Percentiles rank a stretch among this genome's conserved stretches.
Evolutionary conservation across 257 asterid genomes (phyloP).

Genomic region (Jacaranda mimosifolia): DNA sequence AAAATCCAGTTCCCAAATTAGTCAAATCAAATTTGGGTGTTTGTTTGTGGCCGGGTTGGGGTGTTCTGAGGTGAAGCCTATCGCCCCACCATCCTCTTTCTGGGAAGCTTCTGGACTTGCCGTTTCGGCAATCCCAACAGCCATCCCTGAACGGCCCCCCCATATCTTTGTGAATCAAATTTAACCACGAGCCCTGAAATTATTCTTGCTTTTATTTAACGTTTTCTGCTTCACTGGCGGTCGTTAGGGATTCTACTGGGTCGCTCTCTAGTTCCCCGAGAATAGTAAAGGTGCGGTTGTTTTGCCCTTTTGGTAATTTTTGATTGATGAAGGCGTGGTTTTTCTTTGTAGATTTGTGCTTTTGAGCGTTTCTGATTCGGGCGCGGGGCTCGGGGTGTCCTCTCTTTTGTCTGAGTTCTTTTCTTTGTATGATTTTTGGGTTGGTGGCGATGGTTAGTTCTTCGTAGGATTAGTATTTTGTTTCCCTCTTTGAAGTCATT

Average conservation of each 20-base stretch:
- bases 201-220: conserved; percentile 1
- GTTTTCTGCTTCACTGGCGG: neutral
- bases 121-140: conserved; percentile 42
- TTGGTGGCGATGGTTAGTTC: conserved; percentile 23
- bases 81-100: neutral
- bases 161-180: conserved; percentile 36
- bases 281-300: conserved; percentile 29
- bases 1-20: neutral
- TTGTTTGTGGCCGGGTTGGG: neutral
- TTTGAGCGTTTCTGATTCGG: neutral
- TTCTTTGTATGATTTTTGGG: neutral
- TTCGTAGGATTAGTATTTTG: neutral
- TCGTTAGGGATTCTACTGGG: neutral
- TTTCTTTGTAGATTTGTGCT: conserved; percentile 8
- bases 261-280: conserved; percentile 22
- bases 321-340: neutral
- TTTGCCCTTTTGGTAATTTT: neutral
- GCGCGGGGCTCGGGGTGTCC: neutral
- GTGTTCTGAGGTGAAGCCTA: neutral
- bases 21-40: conserved; percentile 22
- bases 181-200: conserved; percentile 25
- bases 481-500: neutral
- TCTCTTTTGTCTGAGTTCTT: too few relatives aligned
- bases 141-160: conserved; percentile 25
- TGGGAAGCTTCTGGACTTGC: conserved; percentile 41